Percentiles rank a stretch among this genome's conserved stretches.
Evolutionary conservation across 1,284 basidiomycete species (phyloP).

Genomic region (Ceraceosorus guamensis): DNA sequence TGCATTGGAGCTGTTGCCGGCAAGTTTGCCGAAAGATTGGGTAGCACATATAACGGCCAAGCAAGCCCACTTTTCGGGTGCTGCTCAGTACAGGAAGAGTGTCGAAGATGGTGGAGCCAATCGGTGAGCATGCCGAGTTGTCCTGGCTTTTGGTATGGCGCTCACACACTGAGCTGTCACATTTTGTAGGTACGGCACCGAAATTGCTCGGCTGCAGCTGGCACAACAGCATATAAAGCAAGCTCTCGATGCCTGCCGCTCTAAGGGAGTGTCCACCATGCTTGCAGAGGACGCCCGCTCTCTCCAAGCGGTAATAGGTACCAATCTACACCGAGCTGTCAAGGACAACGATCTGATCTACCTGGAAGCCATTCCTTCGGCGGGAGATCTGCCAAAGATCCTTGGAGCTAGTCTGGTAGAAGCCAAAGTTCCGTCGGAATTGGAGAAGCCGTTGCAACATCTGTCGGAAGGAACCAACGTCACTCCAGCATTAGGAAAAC

Average conservation of each 20-base stretch:
- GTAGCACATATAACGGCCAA: slow-evolving; percentile 75
- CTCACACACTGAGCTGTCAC: no score
- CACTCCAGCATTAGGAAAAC: slow-evolving; percentile 48
- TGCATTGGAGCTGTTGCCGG: slow-evolving; percentile 52
- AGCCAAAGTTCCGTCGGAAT: slow-evolving; percentile 57
- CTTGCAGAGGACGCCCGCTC: slow-evolving; percentile 51
- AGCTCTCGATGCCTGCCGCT: slow-evolving; percentile 65
- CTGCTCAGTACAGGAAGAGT: slow-evolving; percentile 80
- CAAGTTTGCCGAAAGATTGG: slow-evolving; percentile 60
- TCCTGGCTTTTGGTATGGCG: no score
- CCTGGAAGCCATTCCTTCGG: slow-evolving; percentile 73
- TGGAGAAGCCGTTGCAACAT: slow-evolving; percentile 49
- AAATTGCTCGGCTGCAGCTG: slow-evolving; percentile 36
- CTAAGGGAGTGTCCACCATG: slow-evolving; percentile 57
- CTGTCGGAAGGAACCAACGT: slow-evolving; percentile 31
- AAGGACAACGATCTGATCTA: slow-evolving; percentile 96
- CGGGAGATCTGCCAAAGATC: slow-evolving; percentile 64
- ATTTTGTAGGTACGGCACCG: slow-evolving; percentile 41
- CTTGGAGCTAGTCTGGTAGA: slow-evolving; percentile 65
- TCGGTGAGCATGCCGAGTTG: no score
- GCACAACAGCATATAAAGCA: slow-evolving; percentile 58
- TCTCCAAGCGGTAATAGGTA: slow-evolving; percentile 61
- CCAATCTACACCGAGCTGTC: slow-evolving; percentile 57
- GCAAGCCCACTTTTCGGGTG: slow-evolving; percentile 76
- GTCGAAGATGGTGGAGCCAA: slow-evolving; percentile 81